phyloP scores from a whole-genome alignment of 805 yeast species.

The Scheffersomyces amazonensis region DNA sequence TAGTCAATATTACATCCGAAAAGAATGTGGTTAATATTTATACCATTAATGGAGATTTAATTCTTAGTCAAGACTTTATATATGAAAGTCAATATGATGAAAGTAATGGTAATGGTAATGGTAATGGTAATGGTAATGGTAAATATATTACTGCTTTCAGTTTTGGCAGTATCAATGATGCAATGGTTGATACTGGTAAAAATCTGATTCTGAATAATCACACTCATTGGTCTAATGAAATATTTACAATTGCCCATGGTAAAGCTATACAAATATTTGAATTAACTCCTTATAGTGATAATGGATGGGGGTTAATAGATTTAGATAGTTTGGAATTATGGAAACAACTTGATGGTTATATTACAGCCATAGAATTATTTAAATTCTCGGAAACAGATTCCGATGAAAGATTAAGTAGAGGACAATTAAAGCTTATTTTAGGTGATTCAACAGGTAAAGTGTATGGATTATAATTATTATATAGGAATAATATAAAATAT shows the following conservation, averaged over 20 bases:
- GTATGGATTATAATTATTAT: slow-evolving; percentile 17
- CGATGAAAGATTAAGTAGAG: slow-evolving; percentile 37
- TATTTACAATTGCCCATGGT: slow-evolving; percentile 23
- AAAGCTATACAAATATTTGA: slow-evolving; percentile 19
- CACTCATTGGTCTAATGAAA: slow-evolving; percentile 36
- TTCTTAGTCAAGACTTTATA: slow-evolving; percentile 18
- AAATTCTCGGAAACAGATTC: slow-evolving; percentile 26
- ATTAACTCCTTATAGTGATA: slow-evolving; percentile 11
- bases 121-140: slow-evolving; percentile 21
- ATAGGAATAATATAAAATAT: background rate
- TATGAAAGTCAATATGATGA: slow-evolving; percentile 14
- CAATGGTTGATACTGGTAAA: slow-evolving; percentile 21
- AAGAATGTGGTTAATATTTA: slow-evolving; percentile 29
- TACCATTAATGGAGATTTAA: slow-evolving; percentile 53
- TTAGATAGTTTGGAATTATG: slow-evolving; percentile 7
- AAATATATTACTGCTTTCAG: slow-evolving; percentile 16
- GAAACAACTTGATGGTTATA: slow-evolving; percentile 10
- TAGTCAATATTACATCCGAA: slow-evolving; percentile 19
- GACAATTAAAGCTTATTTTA: slow-evolving; percentile 39
- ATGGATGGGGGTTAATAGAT: slow-evolving; percentile 9
- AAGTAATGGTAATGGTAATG: slow-evolving; percentile 25
- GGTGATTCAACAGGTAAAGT: slow-evolving; percentile 57
- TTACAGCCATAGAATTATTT: slow-evolving; percentile 28
- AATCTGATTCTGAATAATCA: slow-evolving; percentile 21
- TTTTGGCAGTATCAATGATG: slow-evolving; percentile 29